Evolutionary conservation across 2,329 filamentous ascomycete species (phyloP), one percentile per base, ranked within the genome.

Genomic region (Monilinia aucupariae): DNA sequence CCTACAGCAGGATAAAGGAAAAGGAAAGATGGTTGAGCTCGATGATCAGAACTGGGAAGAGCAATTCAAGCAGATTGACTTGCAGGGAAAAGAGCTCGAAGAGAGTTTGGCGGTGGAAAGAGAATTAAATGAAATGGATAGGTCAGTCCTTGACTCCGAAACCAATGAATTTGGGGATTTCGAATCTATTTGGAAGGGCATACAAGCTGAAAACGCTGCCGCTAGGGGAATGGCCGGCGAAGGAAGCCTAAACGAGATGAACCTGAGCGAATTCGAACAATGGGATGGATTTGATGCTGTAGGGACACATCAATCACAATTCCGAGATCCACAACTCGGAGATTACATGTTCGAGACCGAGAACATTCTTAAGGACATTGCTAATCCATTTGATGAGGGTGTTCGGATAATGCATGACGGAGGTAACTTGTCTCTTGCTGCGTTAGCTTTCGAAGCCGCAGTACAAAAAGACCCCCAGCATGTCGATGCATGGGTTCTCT

Each of bases 41-140:
- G 91, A 97, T 74, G 93, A 99, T 70, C 81, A 88, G 72, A 89
- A 96, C 73, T 97, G 94, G 94, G 93, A 97, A 77, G 91, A 92
- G 71, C 92, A 97, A 75, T 99, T 99, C 75, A 90, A 91, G 63
- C 86, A 94, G 76, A 87, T 97, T 74, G 91, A 93, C 74, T 78
- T 88, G 66, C 80, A 86, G 66, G 73, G 78, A 61, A 75, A 83
- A 58, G 75, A 80, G 66, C 75, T 81, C 63, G 74, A 79, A 62
- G 68, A 78, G 72, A 51, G 70, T 68, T 17, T 74, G 43, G 52
- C 73, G 67, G 71, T 72, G 67, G 68, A 78, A 62, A 58, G 84
- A 65, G 92, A 97, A 80, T 82, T 97, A 70, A 87, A 96, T 77
- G 84, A 92, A 76, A 85, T 96, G 80, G 93, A 97, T 81, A 87